phyloP scores from a whole-genome alignment of 768 basidiomycete species.

The Lactarius hengduanensis region DNA sequence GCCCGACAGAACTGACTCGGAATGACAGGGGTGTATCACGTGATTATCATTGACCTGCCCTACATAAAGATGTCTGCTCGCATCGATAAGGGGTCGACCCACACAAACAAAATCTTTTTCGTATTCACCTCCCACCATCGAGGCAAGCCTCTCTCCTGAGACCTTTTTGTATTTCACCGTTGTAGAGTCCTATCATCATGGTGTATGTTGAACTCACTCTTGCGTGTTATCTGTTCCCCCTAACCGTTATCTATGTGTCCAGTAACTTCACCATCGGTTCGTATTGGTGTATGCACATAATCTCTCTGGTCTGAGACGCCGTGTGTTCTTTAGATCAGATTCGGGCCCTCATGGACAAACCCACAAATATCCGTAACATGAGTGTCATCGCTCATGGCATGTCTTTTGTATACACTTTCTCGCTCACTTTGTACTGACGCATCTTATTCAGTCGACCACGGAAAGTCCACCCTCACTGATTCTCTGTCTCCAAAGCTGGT shows the following conservation, averaged over 20 bases:
- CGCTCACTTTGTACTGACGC: conserved; percentile 26
- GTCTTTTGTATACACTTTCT: conserved; percentile 34
- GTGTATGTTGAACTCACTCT: conserved; percentile 57
- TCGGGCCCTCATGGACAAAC: conserved; percentile 81
- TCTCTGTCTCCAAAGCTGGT: conserved; percentile 98
- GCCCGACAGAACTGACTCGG: too few species aligned
- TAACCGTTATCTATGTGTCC: background rate
- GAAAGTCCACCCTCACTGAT: conserved; percentile 99
- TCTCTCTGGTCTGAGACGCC: conserved; percentile 35
- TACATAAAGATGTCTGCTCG: conserved; percentile 1
- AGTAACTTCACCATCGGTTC: conserved; percentile 30
- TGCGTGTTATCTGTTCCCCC: conserved; percentile 3
- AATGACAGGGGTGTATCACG: conserved; percentile 1
- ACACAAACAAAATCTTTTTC: conserved; percentile 20
- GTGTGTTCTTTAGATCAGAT: conserved; percentile 65
- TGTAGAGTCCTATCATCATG: conserved; percentile 63
- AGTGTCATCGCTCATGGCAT: conserved; percentile 89
- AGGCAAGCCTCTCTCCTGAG: conserved; percentile 17
- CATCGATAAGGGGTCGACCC: conserved; percentile 43
- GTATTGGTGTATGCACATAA: conserved; percentile 11
- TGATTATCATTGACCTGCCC: conserved; percentile 15
- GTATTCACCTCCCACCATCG: conserved; percentile 20
- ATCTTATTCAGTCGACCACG: conserved; percentile 83
- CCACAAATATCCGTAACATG: conserved; percentile 95
- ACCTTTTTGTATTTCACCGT: conserved; percentile 29